Base-by-base conservation (phyloP, 495 filamentous ascomycete species). In the Entonaema liquescens region DNA sequence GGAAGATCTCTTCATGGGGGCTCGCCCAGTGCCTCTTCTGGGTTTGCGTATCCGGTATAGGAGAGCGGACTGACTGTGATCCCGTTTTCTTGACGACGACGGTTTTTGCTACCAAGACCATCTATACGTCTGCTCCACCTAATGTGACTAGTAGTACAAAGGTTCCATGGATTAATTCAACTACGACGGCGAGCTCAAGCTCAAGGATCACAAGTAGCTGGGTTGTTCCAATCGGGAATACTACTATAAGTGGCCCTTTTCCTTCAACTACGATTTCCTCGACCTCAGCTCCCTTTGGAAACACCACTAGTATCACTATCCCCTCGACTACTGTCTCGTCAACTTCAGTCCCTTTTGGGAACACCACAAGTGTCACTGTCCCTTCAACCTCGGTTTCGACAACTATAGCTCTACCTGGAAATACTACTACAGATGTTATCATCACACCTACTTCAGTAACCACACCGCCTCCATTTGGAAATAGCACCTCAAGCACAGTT, bases 21-120 rank as follows among this genome's bases (percentile, higher is more conserved):
- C 35, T 73, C 21, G 52, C 65, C 61, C 65, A 68, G 35, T 73
- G 57, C 55, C 57, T 73, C 57, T 44, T 73, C 31, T 73, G 61
- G 70, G 53, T 56, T 25, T 50, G 55, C 19, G 70, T 42, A 28
- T 65, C 38, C 44, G 65, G 65, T 12, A 21, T 69, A 40, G 61
- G 21, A 62, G 35, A 54, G 28, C 55, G 59, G n/a, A 38, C 56
- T 40, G 65, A 72, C 13, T 68, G 65, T 31, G 33, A 62, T 53
- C 60, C 61, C 2, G 54, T 66, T 33, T 44, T 64, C 40, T 28
- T 69, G 33, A 76, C 74, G 28, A 76, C 68, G 38, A 76, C 74
- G 36, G 47, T 76, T 15, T 76, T 71, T 35, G 38, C 67, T 42
- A 59, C 74, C 29, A 74, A 61, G 26, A 76, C 74, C 9, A 68